Conservation (phyloP, 2,329 filamentous ascomycete genomes). For the Phoma herbarum region DNA sequence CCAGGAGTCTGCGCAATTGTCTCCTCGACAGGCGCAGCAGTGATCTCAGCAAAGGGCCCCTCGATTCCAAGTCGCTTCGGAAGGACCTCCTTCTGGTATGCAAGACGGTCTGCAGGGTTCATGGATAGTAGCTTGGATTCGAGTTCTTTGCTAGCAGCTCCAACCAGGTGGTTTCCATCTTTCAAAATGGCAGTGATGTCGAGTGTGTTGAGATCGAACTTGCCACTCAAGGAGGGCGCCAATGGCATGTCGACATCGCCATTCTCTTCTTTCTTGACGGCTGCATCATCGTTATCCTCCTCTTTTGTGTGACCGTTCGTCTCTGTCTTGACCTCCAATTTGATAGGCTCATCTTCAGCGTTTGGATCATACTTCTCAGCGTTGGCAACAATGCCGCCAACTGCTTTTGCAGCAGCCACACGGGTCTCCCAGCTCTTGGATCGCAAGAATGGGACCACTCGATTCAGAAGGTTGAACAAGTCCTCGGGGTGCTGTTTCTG, state of each 20-base stretch:
- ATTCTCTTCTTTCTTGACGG: slow-evolving; percentile 61
- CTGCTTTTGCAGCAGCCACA: slow-evolving; percentile 89
- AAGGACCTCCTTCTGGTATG: slow-evolving; percentile 89
- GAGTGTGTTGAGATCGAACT: slow-evolving; percentile 76
- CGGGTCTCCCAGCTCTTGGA: slow-evolving; percentile 98
- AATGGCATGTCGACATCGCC: slow-evolving; percentile 53
- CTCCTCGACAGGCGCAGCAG: slow-evolving; percentile 74
- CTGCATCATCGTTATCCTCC: slow-evolving; percentile 57
- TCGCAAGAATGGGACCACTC: slow-evolving; percentile 93
- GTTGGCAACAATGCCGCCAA: slow-evolving; percentile 92
- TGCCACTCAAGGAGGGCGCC: slow-evolving; percentile 60
- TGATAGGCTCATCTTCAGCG: slow-evolving; percentile 72
- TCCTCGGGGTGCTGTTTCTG: slow-evolving; percentile 98
- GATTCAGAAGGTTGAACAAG: slow-evolving; percentile 90
- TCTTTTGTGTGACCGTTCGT: slow-evolving; percentile 63
- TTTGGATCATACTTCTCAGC: slow-evolving; percentile 90
- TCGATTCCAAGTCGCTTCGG: slow-evolving; percentile 81
- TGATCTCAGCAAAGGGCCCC: slow-evolving; percentile 85
- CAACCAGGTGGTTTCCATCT: slow-evolving; percentile 82
- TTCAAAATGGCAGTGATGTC: slow-evolving; percentile 82
- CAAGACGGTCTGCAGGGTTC: slow-evolving; percentile 80
- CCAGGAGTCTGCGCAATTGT: slow-evolving; percentile 55
- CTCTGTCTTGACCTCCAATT: slow-evolving; percentile 56
- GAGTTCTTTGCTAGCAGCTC: slow-evolving; percentile 80
- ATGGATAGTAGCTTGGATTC: slow-evolving; percentile 85